Evolutionary conservation across 495 filamentous ascomycete species (phyloP), one percentile per base, ranked within the genome.

Genomic region (Endocarpon pusillum): DNA sequence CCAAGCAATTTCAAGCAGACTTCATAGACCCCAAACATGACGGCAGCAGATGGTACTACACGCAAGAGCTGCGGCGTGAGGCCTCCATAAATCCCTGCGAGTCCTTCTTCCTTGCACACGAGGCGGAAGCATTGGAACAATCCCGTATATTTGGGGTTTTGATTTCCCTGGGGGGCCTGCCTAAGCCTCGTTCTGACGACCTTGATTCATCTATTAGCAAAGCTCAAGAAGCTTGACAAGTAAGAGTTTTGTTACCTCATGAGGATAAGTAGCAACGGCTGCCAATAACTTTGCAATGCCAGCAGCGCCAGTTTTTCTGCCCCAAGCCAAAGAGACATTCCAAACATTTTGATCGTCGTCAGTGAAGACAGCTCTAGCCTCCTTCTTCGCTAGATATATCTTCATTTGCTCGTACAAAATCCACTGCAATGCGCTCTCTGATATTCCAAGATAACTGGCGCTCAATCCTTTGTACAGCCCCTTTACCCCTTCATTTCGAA

Each of bases 401-500:
- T 92, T 93, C 59, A 86, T 66, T 38, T 76, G 72, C 54, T 93
- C 84, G 45, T 93, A 93, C 40, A 91, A 59, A 33, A 84, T 75
- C 72, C 85, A 78, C 46, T 93, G 84, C 37, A 92, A 50, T 15
- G 84, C 84, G 34, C 74, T 84, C 61, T 93, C 84, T 7, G 75
- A 71, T 6, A 86, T 77, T 3, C 84, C 84, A 3, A 93, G 57
- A 45, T 92, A 93, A 42, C 79, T 86, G 8, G 84, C 84, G 44
- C 74, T 82, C 45, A 93, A 67, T 12, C 84, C 84, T 37, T 81
- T 75, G 56, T 92, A 93, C 21, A 93, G 58, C 1, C 82, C 82
- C 9, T 64, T 53, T 28, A 85, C 49, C 0, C 84, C 84, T 53
- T 93, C 84, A 27, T 81, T 54, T 9, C 74, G 67, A 39, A 91